These are phyloP conservation scores for Malania oleifera DNA, from an alignment of 164 flowering plant species.

Conservation along the genomic window DNA sequence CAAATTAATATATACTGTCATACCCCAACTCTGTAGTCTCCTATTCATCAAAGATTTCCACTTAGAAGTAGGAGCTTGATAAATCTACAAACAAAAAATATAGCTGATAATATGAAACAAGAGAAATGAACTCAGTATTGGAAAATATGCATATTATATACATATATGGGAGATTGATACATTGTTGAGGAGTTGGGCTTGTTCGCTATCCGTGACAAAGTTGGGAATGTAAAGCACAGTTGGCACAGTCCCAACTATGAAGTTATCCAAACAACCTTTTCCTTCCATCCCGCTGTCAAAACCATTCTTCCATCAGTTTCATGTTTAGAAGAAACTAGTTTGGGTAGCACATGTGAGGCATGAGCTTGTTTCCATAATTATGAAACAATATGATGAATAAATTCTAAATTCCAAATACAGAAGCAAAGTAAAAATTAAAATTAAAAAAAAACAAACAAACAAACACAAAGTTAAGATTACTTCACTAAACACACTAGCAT, in stretches of 20 bases:
- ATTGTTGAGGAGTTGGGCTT: background rate
- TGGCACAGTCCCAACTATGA: background rate
- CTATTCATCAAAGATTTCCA: background rate
- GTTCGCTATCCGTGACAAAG: background rate
- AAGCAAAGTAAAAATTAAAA: no score
- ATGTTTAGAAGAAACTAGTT: no score
- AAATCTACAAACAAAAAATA: background rate
- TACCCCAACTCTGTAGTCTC: constrained; percentile 1
- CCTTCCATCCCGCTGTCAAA: no score
- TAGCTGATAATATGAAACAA: background rate
- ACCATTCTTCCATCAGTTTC: no score
- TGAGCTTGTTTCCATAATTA: no score
- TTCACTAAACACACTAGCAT: no score
- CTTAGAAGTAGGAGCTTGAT: background rate
- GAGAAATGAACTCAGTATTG: no score
- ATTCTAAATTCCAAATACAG: no score
- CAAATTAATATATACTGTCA: background rate
- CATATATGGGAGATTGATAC: background rate
- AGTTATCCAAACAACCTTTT: background rate
- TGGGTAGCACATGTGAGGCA: no score
- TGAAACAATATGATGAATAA: no score
- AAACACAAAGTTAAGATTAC: no score
- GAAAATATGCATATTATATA: background rate
- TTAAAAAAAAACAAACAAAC: no score
- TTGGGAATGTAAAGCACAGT: background rate